A percentile compares a stretch with the other conserved stretches of the same genome.
Conservation (phyloP, 441 rosid species). For the Pelargonium citronellum region DNA sequence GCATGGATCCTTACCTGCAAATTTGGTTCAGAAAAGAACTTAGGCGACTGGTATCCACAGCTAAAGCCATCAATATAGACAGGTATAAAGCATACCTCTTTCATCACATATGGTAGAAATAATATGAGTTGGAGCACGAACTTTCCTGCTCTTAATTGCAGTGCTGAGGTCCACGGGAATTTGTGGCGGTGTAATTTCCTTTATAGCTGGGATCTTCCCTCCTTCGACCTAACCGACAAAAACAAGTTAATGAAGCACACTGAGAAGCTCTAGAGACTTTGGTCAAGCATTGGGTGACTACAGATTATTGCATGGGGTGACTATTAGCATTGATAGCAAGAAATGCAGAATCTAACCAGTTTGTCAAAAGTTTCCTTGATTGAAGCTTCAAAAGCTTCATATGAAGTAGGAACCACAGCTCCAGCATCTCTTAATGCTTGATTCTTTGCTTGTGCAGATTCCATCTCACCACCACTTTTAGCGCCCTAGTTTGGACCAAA, state of each 20-base stretch:
- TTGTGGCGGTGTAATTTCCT: slow-evolving; percentile 77
- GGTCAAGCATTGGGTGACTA: neutral
- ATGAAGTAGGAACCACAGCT: slow-evolving; percentile 90
- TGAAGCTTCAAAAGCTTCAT: slow-evolving; percentile 66
- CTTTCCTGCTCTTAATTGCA: slow-evolving; percentile 94
- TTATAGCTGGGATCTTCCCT: slow-evolving; percentile 58
- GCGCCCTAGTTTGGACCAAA: slow-evolving; percentile 59
- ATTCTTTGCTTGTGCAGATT: slow-evolving; percentile 97
- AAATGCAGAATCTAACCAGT: slow-evolving; percentile 46
- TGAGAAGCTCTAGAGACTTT: slow-evolving; percentile 2
- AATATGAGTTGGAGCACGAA: slow-evolving; percentile 90
- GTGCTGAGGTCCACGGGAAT: slow-evolving; percentile 88
- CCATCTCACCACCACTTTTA: slow-evolving; percentile 96
- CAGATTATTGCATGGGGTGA: neutral
- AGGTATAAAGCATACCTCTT: slow-evolving; percentile 44
- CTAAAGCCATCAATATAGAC: neutral
- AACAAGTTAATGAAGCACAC: slow-evolving; percentile 14
- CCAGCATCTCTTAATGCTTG: slow-evolving; percentile 82
- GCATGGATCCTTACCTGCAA: too few relatives aligned
- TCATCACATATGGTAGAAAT: slow-evolving; percentile 94
- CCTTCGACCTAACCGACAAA: slow-evolving; percentile 49
- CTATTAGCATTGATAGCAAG: neutral
- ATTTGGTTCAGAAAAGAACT: neutral
- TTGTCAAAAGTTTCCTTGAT: slow-evolving; percentile 82
- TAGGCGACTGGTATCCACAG: neutral